Evolutionary conservation across 257 asterid species (phyloP), one percentile per base, ranked within the genome.

Genomic region (Ballota nigra): DNA sequence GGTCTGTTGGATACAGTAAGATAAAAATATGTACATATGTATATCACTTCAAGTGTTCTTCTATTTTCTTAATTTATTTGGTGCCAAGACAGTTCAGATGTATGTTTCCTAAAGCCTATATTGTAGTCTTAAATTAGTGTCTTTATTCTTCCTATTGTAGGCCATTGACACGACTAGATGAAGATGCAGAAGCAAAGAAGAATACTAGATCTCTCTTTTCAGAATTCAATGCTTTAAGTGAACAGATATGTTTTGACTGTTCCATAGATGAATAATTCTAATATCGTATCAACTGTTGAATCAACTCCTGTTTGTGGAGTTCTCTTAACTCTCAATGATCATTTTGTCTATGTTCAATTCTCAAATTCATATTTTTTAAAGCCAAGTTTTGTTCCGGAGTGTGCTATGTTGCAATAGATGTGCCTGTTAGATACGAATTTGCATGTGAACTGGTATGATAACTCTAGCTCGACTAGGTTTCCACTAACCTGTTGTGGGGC

Each of bases 111-210:
- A 60, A 45, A 26, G 69, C 73, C 61, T 53, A 20, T 73, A 73
- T 62, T 75, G 51, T 63, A 52, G 66, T 63, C 75, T 72, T 83
- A 77, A 78, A 81, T 78, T 66, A 70, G 69, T 68, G 60, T 66
- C 82, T 76, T 86, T 84, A 43, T 63, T 82, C 77, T 88, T 79
- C 79, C 78, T 81, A 63, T 84, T 89, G 94, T 87, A 85, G 90
- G 94, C 81, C 70, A 53, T 76, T 78, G 86, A 81, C 81, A 77
- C 83, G 88, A 86, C 89, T 87, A 89, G 90, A 79, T 89, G 92
- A 89, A 85, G 86, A 65, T 67, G 89, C 78, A 49, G 87, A 86
- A 76, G 85, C 84, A 74, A 81, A 80, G 85, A 76, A 76, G 84
- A 67, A 63, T 73, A 72, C 82, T 73, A 64, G 68, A 47, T 47